Evolutionary conservation across 768 basidiomycete species (phyloP).

Genomic region (Trametes elegans): DNA sequence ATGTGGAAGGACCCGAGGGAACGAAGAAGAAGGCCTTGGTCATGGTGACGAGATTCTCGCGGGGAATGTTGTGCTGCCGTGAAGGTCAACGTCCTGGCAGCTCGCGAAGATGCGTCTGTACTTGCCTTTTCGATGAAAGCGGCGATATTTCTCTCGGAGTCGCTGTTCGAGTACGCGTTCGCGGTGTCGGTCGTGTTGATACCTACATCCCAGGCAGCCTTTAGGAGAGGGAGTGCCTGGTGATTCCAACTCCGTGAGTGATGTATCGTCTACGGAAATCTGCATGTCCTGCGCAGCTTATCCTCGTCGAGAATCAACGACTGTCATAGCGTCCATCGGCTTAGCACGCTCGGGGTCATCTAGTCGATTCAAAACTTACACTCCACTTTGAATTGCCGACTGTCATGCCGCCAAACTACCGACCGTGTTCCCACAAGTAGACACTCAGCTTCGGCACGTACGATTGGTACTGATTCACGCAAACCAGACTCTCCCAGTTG

Average conservation of each 20-base stretch:
- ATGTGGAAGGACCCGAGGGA: slow-evolving; percentile 6
- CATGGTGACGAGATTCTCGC: slow-evolving; percentile 27
- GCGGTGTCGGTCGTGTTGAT: slow-evolving; percentile 32
- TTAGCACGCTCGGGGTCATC: too few relatives aligned
- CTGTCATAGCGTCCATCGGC: not conserved
- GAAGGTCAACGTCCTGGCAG: not conserved
- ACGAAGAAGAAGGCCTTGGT: slow-evolving; percentile 27
- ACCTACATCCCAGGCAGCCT: slow-evolving; percentile 31
- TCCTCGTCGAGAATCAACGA: slow-evolving; percentile 26
- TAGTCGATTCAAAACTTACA: slow-evolving; percentile 3
- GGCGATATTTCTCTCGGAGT: slow-evolving; percentile 40
- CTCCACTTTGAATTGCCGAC: slow-evolving; percentile 20
- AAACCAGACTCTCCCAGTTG: slow-evolving; percentile 27
- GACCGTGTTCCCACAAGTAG: not conserved
- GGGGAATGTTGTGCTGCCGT: slow-evolving; percentile 24
- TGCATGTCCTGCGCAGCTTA: slow-evolving; percentile 4
- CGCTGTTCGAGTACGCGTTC: slow-evolving; percentile 38
- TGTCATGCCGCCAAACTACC: slow-evolving; percentile 22
- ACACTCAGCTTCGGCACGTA: slow-evolving; percentile 5
- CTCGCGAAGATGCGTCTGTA: slow-evolving; percentile 16
- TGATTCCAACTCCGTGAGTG: not conserved
- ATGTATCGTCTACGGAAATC: too few relatives aligned
- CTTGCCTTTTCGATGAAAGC: slow-evolving; percentile 41
- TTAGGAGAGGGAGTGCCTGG: slow-evolving; percentile 23
- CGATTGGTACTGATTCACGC: slow-evolving; percentile 27